phyloP scores from a whole-genome alignment of 306 rosid species.

The Quercus aquifolioides region DNA sequence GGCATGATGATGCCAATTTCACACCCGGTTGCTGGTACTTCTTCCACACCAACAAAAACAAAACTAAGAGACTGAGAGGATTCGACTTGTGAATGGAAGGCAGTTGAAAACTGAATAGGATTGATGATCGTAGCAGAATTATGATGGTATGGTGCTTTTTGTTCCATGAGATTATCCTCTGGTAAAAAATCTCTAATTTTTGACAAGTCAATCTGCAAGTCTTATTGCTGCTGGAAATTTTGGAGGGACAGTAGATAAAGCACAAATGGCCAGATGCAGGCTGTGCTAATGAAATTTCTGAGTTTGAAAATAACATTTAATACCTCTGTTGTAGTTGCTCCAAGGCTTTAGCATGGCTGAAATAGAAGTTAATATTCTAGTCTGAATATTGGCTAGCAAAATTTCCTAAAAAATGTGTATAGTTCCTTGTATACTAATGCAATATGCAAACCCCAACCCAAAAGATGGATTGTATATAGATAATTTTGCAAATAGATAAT shows the following conservation, averaged over 20 bases:
- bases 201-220: not conserved
- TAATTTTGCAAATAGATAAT: not conserved
- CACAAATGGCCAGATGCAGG: not conserved
- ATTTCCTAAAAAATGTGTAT: not conserved
- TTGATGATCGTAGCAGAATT: not conserved
- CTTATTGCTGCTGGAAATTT: not conserved
- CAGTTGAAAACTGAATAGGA: not conserved
- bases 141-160: not conserved
- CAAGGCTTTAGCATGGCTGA: not conserved
- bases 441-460: not conserved
- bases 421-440: not conserved
- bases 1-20: constrained; percentile 31
- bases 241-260: not conserved
- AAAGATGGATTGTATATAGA: not conserved
- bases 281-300: not conserved
- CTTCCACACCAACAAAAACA: constrained; percentile 31
- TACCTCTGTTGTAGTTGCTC: not conserved
- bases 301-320: not conserved
- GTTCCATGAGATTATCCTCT: not conserved
- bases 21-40: constrained; percentile 59
- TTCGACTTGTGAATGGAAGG: constrained; percentile 12
- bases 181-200: not conserved
- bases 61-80: constrained; percentile 29
- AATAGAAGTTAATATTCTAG: not conserved
- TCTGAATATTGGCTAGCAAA: not conserved